Evolutionary conservation across 164 flowering plant species (phyloP).

Genomic region (Stephania cephalantha): DNA sequence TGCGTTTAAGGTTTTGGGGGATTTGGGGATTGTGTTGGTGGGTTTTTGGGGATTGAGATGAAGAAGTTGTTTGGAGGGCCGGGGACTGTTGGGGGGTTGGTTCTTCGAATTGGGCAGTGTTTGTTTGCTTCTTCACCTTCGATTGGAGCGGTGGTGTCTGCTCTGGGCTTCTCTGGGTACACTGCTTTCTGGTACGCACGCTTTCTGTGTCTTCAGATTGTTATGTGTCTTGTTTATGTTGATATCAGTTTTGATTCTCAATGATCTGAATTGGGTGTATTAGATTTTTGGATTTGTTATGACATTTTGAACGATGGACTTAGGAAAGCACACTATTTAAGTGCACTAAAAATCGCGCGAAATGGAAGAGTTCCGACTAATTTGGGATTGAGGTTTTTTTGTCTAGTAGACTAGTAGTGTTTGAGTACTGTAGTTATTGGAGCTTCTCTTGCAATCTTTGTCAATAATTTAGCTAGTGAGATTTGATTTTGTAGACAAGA

Average conservation of each 20-base stretch:
- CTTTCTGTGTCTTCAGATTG: background rate
- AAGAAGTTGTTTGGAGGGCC: conserved; percentile 71
- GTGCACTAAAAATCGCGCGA: no score
- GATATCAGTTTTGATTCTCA: background rate
- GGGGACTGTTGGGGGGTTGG: conserved; percentile 59
- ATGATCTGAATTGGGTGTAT: no score
- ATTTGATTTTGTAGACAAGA: no score
- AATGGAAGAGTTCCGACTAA: no score
- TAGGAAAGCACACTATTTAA: no score
- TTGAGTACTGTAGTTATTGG: no score
- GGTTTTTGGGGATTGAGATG: conserved; percentile 26
- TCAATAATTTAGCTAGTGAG: no score
- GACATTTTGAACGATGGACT: background rate
- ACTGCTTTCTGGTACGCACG: conserved; percentile 87
- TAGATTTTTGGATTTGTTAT: no score
- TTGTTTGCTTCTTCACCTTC: conserved; percentile 66
- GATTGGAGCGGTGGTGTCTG: conserved; percentile 60
- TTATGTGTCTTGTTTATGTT: background rate
- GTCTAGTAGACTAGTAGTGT: no score
- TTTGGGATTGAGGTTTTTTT: no score
- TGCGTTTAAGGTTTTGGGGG: background rate
- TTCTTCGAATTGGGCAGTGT: conserved; percentile 65
- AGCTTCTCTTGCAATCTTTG: no score
- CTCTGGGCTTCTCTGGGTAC: conserved; percentile 53
- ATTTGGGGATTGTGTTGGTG: background rate